phyloP scores from a whole-genome alignment of 345 rosid species.

The Microcos paniculata region DNA sequence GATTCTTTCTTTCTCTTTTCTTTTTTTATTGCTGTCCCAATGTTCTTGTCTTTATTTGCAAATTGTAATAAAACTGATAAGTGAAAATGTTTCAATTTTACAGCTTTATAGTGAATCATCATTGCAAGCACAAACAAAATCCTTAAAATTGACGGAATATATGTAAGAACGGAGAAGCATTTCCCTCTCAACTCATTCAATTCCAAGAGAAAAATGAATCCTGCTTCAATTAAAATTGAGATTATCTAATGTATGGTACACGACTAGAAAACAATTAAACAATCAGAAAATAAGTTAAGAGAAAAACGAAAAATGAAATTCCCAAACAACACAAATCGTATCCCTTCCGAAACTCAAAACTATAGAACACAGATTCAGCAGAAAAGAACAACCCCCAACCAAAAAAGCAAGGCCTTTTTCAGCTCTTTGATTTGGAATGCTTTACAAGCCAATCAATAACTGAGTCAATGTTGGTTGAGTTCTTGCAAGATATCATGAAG shows the following conservation, averaged over 20 bases:
- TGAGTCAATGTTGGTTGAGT: conserved; percentile 79
- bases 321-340: neutral
- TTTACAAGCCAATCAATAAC: conserved; percentile 95
- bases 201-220: neutral
- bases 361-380: neutral
- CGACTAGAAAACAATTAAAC: neutral
- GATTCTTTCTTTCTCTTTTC: neutral
- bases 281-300: neutral
- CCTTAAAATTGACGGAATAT: too few relatives aligned
- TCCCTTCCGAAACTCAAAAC: neutral
- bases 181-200: too few relatives aligned
- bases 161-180: neutral
- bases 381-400: too few relatives aligned
- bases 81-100: too few relatives aligned
- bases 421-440: conserved; percentile 76
- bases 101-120: too few relatives aligned
- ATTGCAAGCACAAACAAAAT: too few relatives aligned
- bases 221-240: neutral
- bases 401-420: neutral
- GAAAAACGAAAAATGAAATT: neutral
- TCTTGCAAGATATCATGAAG: conserved; percentile 94
- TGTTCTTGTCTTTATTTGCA: neutral
- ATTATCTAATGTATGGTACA: neutral
- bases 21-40: neutral
- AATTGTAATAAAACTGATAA: neutral